A percentile compares a stretch with the other conserved stretches of the same genome.
Evolutionary conservation across 2,329 filamentous ascomycete species (phyloP).

Genomic region (Microsporum canis): DNA sequence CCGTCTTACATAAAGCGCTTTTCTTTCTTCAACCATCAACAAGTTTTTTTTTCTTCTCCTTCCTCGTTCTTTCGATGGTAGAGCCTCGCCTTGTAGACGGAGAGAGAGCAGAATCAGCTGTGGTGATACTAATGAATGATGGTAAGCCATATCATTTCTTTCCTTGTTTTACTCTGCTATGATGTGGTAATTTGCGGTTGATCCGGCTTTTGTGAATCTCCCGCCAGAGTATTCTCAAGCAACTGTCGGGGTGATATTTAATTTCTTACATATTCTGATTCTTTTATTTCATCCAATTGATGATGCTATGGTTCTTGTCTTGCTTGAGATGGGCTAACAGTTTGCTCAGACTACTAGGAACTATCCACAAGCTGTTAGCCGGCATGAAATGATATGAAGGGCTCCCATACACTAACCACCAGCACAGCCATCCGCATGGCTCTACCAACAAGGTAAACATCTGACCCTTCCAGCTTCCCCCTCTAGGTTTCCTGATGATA

Average conservation of each 20-base stretch:
- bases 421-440: not conserved
- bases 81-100: not conserved
- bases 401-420: not conserved
- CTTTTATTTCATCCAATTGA: conserved; percentile 12
- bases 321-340: conserved; percentile 1
- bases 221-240: conserved; percentile 79
- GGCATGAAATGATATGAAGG: conserved; percentile 12
- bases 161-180: conserved; percentile 31
- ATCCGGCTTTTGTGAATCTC: conserved; percentile 69
- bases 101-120: not conserved
- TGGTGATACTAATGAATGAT: conserved; percentile 7
- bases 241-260: conserved; percentile 68
- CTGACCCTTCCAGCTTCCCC: not conserved
- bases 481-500: conserved; percentile 53
- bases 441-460: not conserved
- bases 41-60: conserved; percentile 15
- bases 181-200: conserved; percentile 99
- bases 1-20: not conserved
- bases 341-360: conserved; percentile 6
- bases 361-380: conserved; percentile 16
- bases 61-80: conserved; percentile 6
- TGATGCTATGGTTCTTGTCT: not conserved
- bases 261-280: conserved; percentile 99
- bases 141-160: conserved; percentile 14
- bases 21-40: conserved; percentile 6